These are phyloP conservation scores for Pseudogymnoascus sp. DNA, from an alignment of 2,329 filamentous ascomycete genomes.

Conservation along the genomic window DNA sequence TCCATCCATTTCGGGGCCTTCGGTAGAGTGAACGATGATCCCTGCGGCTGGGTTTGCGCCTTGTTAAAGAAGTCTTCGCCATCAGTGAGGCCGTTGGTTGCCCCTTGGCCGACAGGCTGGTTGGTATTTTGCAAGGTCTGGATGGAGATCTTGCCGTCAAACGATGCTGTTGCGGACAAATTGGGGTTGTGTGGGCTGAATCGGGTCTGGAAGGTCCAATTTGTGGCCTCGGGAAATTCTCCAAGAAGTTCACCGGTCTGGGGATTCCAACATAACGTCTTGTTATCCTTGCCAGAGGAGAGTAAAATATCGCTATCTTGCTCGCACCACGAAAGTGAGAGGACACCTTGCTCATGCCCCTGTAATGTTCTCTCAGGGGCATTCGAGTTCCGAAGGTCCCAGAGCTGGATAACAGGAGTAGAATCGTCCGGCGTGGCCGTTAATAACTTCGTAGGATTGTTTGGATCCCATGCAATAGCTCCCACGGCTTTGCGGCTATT, in stretches of 20 bases:
- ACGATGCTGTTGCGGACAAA: slow-evolving; percentile 88
- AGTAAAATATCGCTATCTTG: slow-evolving; percentile 85
- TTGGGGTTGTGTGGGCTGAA: slow-evolving; percentile 93
- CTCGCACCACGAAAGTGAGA: slow-evolving; percentile 91
- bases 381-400: slow-evolving; percentile 94
- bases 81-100: slow-evolving; percentile 64
- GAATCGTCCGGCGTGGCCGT: slow-evolving; percentile 88
- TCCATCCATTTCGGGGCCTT: slow-evolving; percentile 89
- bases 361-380: slow-evolving; percentile 81
- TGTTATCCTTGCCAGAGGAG: slow-evolving; percentile 94
- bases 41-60: slow-evolving; percentile 85
- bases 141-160: slow-evolving; percentile 90
- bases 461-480: slow-evolving; percentile 94
- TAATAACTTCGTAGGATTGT: slow-evolving; percentile 86
- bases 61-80: slow-evolving; percentile 96
- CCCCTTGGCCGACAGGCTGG: slow-evolving; percentile 59
- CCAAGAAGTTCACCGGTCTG: slow-evolving; percentile 81
- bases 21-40: slow-evolving; percentile 75
- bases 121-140: slow-evolving; percentile 95
- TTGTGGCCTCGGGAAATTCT: slow-evolving; percentile 95
- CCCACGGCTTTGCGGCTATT: slow-evolving; percentile 89
- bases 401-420: slow-evolving; percentile 79
- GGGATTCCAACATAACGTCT: slow-evolving; percentile 92
- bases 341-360: slow-evolving; percentile 88
- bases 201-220: slow-evolving; percentile 94